Evolutionary conservation across 768 basidiomycete genomes (phyloP).

Genomic region (Mycena amicta): DNA sequence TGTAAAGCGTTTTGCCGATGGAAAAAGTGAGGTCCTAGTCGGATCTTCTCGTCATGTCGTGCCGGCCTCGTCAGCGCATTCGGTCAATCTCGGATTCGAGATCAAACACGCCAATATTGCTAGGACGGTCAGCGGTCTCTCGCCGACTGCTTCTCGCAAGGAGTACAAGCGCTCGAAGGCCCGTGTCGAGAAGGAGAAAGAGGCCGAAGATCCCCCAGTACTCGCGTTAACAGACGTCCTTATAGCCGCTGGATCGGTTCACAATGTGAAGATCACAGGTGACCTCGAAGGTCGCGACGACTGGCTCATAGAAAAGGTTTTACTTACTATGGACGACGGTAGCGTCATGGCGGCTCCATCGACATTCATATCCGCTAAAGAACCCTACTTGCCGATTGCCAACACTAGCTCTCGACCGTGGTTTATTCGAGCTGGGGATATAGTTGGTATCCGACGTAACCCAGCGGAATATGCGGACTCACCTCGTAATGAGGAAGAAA

Average conservation of each 20-base stretch:
- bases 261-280: constrained; percentile 7
- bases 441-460: background rate
- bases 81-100: background rate
- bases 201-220: background rate
- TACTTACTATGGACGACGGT: constrained; percentile 6
- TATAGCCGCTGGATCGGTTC: constrained; percentile 2
- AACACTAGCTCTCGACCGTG: background rate
- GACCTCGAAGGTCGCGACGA: constrained; percentile 11
- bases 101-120: background rate
- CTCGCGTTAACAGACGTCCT: background rate
- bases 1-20: constrained; percentile 13
- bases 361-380: background rate
- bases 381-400: background rate
- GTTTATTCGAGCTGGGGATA: background rate
- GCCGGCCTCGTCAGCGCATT: background rate
- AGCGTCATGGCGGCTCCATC: background rate
- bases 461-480: background rate
- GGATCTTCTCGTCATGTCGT: background rate
- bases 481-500: background rate
- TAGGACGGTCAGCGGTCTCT: too few species aligned
- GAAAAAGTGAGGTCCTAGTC: constrained; percentile 2
- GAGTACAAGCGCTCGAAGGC: background rate
- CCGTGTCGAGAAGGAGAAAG: background rate
- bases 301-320: constrained; percentile 22
- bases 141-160: background rate